Conservation (phyloP, 306 rosid genomes). For the Alnus glutinosa region DNA sequence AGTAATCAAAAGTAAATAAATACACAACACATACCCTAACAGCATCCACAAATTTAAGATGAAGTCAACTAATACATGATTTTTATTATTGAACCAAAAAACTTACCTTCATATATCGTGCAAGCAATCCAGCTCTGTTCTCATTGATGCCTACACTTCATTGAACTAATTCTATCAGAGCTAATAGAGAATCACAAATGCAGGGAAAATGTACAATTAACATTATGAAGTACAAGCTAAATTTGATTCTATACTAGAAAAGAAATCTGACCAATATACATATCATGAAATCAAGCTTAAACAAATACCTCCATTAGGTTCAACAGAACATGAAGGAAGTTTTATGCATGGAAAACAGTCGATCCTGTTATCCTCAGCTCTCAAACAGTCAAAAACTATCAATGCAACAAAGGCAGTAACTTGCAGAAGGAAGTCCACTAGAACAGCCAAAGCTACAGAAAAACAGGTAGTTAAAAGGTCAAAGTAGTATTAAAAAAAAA, state of each 20-base stretch:
- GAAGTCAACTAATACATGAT: not conserved
- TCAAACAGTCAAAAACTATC: slow-evolving; percentile 72
- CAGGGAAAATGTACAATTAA: slow-evolving; percentile 10
- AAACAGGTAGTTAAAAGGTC: slow-evolving; percentile 20
- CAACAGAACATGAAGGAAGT: slow-evolving; percentile 47
- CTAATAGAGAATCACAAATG: slow-evolving; percentile 14
- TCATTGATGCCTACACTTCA: slow-evolving; percentile 53
- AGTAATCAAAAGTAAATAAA: slow-evolving; percentile 9
- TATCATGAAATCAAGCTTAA: slow-evolving; percentile 16
- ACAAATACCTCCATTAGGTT: slow-evolving; percentile 62
- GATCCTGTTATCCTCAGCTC: slow-evolving; percentile 78
- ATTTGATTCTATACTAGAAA: slow-evolving; percentile 1
- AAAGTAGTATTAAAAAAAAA: slow-evolving; percentile 10
- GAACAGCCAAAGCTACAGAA: slow-evolving; percentile 87
- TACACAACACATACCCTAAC: slow-evolving; percentile 12
- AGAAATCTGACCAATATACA: slow-evolving; percentile 13
- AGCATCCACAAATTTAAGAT: slow-evolving; percentile 2
- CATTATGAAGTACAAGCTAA: slow-evolving; percentile 18
- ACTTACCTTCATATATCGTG: slow-evolving; percentile 85
- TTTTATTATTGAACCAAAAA: slow-evolving; percentile 15
- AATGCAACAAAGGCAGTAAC: slow-evolving; percentile 87
- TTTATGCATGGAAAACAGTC: slow-evolving; percentile 94
- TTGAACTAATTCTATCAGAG: slow-evolving; percentile 36
- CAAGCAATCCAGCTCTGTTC: slow-evolving; percentile 66
- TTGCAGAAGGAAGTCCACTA: slow-evolving; percentile 91